These are phyloP conservation scores for Yamadazyma laniorum DNA, from an alignment of 805 yeast genomes.

Conservation along the genomic window DNA sequence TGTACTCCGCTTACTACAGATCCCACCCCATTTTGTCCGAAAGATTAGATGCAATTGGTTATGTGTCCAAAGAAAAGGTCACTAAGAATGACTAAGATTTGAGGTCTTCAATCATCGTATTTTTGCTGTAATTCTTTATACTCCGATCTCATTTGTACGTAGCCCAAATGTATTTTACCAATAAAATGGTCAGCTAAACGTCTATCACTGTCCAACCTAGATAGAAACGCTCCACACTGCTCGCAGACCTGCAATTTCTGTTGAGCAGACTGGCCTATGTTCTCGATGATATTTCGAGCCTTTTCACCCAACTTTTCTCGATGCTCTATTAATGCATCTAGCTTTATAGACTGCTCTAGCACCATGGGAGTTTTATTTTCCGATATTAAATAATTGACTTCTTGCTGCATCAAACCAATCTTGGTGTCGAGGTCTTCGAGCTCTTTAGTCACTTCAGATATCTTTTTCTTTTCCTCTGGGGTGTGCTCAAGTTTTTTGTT, in stretches of 20 bases:
- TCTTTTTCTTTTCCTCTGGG: slow-evolving; percentile 65
- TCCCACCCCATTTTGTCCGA: slow-evolving; percentile 92
- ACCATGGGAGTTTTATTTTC: slow-evolving; percentile 52
- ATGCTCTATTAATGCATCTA: slow-evolving; percentile 45
- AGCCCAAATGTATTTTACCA: slow-evolving; percentile 85
- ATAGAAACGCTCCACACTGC: slow-evolving; percentile 84
- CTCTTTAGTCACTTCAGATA: slow-evolving; percentile 52
- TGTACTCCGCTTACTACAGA: slow-evolving; percentile 83
- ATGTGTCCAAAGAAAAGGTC: slow-evolving; percentile 37
- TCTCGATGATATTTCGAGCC: slow-evolving; percentile 62
- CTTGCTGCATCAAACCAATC: slow-evolving; percentile 67
- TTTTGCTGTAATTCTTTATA: slow-evolving; percentile 35
- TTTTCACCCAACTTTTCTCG: slow-evolving; percentile 54
- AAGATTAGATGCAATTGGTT: slow-evolving; percentile 74
- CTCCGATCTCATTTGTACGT: slow-evolving; percentile 67
- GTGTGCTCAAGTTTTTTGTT: slow-evolving; percentile 66
- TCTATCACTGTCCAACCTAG: slow-evolving; percentile 82
- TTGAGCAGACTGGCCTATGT: slow-evolving; percentile 79
- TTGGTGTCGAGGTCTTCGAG: slow-evolving; percentile 60
- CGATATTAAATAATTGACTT: slow-evolving; percentile 52
- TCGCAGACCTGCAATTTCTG: slow-evolving; percentile 90
- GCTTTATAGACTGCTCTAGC: slow-evolving; percentile 45
- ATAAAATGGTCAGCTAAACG: slow-evolving; percentile 86
- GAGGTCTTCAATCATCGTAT: slow-evolving; percentile 3
- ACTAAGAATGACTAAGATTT: slow-evolving; percentile 6